Conservation (phyloP, 1,139 yeast genomes). For the Pichia sp. region DNA sequence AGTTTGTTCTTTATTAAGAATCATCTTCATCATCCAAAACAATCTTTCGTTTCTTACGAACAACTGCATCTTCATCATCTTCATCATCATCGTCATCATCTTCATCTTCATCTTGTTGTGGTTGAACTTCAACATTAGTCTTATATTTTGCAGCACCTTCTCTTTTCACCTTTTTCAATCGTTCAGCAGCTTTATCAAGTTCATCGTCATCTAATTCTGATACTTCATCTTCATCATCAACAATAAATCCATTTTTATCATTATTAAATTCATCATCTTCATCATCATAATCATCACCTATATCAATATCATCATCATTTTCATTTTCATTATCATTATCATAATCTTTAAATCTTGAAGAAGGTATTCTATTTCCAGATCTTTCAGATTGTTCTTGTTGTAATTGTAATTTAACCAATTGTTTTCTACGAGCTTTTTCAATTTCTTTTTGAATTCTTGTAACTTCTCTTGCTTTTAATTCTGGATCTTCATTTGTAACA, state of each 20-base stretch:
- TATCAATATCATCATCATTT: slow-evolving; percentile 32
- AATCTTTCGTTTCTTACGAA: slow-evolving; percentile 49
- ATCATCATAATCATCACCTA: slow-evolving; percentile 33
- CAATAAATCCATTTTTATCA: slow-evolving; percentile 44
- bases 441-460: slow-evolving; percentile 75
- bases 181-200: slow-evolving; percentile 31
- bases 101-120: slow-evolving; percentile 25
- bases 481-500: slow-evolving; percentile 82
- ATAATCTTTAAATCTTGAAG: not conserved
- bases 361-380: slow-evolving; percentile 13
- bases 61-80: slow-evolving; percentile 39
- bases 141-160: slow-evolving; percentile 28
- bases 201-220: slow-evolving; percentile 46
- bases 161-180: slow-evolving; percentile 32
- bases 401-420: slow-evolving; percentile 46
- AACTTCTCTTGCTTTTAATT: slow-evolving; percentile 70
- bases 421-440: slow-evolving; percentile 62
- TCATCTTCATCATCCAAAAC: slow-evolving; percentile 63
- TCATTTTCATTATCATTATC: slow-evolving; percentile 26
- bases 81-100: slow-evolving; percentile 33
- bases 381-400: slow-evolving; percentile 37
- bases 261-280: slow-evolving; percentile 41
- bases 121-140: not conserved
- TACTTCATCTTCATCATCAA: slow-evolving; percentile 37
- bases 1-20: no score